Evolutionary conservation across 495 filamentous ascomycete species (phyloP).

Genomic region (Neurospora sp.): DNA sequence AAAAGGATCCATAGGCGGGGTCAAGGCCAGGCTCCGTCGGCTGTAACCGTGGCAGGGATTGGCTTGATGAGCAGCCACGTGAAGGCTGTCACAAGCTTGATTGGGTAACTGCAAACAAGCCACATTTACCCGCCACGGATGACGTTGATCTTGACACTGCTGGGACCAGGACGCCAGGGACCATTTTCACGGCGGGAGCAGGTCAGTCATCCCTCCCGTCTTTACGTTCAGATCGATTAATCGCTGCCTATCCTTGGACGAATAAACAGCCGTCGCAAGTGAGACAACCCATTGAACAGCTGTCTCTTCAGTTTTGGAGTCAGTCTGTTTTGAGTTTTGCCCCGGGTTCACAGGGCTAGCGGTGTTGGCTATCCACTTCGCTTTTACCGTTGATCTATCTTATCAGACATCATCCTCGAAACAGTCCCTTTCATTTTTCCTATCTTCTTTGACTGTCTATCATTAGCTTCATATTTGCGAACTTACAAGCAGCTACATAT

Average conservation of each 20-base stretch:
- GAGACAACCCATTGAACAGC: neutral
- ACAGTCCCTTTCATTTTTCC: neutral
- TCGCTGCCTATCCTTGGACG: neutral
- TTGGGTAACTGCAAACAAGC: constrained; percentile 7
- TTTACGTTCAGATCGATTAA: neutral
- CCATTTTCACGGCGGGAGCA: too few species aligned
- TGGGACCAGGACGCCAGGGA: neutral
- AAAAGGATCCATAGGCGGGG: neutral
- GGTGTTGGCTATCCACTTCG: neutral
- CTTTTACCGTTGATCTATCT: neutral
- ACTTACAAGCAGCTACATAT: neutral
- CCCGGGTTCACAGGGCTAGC: neutral
- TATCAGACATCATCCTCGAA: neutral
- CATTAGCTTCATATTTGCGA: neutral
- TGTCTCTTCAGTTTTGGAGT: neutral
- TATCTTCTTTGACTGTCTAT: neutral
- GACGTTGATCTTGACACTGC: constrained; percentile 18
- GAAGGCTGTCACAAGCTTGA: neutral
- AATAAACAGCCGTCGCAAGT: neutral
- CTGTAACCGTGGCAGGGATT: neutral
- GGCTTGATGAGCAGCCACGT: neutral
- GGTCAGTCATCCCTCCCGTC: neutral
- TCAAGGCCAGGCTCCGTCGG: neutral
- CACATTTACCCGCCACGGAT: constrained; percentile 31
- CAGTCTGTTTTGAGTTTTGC: neutral